These are phyloP conservation scores for Pseudopithomyces maydicus DNA, from an alignment of 2,329 filamentous ascomycete species.

Conservation along the genomic window DNA sequence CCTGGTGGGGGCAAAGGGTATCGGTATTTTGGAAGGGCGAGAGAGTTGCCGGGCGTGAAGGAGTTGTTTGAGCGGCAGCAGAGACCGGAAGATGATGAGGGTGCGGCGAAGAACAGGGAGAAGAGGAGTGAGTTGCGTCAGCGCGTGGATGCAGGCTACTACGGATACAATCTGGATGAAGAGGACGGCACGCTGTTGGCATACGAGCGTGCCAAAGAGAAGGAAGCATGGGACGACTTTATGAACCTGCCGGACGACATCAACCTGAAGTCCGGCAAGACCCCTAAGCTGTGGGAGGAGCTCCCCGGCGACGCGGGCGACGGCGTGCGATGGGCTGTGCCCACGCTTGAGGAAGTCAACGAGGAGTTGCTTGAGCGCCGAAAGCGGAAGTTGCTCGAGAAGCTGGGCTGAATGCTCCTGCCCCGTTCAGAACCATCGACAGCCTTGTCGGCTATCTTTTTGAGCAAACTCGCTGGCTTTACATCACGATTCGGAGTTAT, in stretches of 20 bases:
- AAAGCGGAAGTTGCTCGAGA: slow-evolving; percentile 81
- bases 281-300: slow-evolving; percentile 69
- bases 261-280: slow-evolving; percentile 26
- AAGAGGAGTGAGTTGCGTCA: slow-evolving; percentile 71
- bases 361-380: slow-evolving; percentile 87
- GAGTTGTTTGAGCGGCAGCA: slow-evolving; percentile 64
- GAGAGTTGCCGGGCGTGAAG: slow-evolving; percentile 91
- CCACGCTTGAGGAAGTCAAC: slow-evolving; percentile 90
- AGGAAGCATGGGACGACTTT: slow-evolving; percentile 75
- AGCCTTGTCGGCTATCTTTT: not conserved
- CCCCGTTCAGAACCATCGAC: not conserved
- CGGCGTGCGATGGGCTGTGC: slow-evolving; percentile 80
- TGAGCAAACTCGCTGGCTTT: not conserved
- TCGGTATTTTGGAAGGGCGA: slow-evolving; percentile 81
- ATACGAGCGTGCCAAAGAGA: slow-evolving; percentile 84
- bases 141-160: slow-evolving; percentile 91
- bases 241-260: slow-evolving; percentile 59
- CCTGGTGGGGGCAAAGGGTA: slow-evolving; percentile 83
- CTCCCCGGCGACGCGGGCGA: slow-evolving; percentile 87
- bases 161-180: slow-evolving; percentile 91
- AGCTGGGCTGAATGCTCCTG: slow-evolving; percentile 56
- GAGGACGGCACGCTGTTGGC: slow-evolving; percentile 81
- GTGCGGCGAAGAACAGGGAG: slow-evolving; percentile 67
- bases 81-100: slow-evolving; percentile 51
- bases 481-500: not conserved